Percentiles rank a stretch among this genome's conserved stretches.
Evolutionary conservation across 108 stramenopile genomes (phyloP).

Genomic region (Cyclotella sp.): DNA sequence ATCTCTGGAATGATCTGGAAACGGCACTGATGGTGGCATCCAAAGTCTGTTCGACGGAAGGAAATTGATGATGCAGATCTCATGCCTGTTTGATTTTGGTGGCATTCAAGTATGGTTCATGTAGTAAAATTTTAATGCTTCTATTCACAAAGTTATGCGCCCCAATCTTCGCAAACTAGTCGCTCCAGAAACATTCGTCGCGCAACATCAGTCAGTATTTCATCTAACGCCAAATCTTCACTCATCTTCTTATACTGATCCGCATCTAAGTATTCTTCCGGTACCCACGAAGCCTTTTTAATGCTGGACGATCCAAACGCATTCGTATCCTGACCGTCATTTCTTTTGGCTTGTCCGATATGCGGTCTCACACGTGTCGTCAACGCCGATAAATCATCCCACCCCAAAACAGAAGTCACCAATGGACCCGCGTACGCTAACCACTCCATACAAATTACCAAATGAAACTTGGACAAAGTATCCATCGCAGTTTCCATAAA

Average conservation of each 20-base stretch:
- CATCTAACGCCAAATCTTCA: conserved; percentile 80
- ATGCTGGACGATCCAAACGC: conserved; percentile 72
- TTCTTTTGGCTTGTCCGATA: conserved; percentile 65
- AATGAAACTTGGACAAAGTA: conserved; percentile 70
- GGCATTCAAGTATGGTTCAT: neutral
- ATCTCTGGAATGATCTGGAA: conserved; percentile 85
- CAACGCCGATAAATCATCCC: conserved; percentile 62
- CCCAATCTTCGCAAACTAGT: conserved; percentile 65
- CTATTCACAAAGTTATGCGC: neutral
- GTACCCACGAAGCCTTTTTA: conserved; percentile 75
- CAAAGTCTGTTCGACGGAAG: neutral
- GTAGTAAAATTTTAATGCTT: neutral
- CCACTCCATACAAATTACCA: conserved; percentile 86
- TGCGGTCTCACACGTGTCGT: conserved; percentile 81
- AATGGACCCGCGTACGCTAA: conserved; percentile 72
- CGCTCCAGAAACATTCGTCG: conserved; percentile 82
- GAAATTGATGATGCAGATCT: neutral
- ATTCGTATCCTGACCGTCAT: conserved; percentile 83
- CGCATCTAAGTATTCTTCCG: conserved; percentile 66
- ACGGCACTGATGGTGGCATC: conserved; percentile 61
- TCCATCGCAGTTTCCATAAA: conserved; percentile 68
- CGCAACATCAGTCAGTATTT: conserved; percentile 80
- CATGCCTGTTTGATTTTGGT: neutral
- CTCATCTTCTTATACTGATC: conserved; percentile 75
- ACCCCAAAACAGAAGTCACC: conserved; percentile 71